phyloP scores from a whole-genome alignment of 176 grass and related monocot species.

The Musa beccarii region DNA sequence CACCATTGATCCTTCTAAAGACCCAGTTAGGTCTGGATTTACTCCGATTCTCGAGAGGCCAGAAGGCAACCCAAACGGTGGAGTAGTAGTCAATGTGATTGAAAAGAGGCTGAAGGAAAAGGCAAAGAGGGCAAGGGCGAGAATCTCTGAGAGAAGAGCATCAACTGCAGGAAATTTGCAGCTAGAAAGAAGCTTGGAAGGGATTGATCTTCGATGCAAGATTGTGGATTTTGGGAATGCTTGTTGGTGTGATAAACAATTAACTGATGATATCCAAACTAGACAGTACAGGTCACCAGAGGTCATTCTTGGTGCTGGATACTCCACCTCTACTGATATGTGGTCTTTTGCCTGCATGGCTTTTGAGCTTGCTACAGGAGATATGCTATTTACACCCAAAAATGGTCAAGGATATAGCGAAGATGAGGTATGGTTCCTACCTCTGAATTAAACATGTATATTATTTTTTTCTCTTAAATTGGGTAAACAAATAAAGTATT shows the following conservation, averaged over 20 bases:
- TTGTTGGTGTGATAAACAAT: slow-evolving; percentile 86
- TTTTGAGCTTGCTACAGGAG: slow-evolving; percentile 91
- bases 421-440: slow-evolving; percentile 71
- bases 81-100: slow-evolving; percentile 45
- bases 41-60: slow-evolving; percentile 75
- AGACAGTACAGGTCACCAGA: slow-evolving; percentile 88
- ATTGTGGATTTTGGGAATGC: slow-evolving; percentile 98
- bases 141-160: slow-evolving; percentile 80
- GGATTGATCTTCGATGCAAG: slow-evolving; percentile 87
- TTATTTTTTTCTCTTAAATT: not conserved
- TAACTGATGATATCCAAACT: slow-evolving; percentile 90
- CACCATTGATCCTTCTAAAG: slow-evolving; percentile 83
- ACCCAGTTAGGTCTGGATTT: slow-evolving; percentile 65
- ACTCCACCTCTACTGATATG: slow-evolving; percentile 74
- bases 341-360: slow-evolving; percentile 93
- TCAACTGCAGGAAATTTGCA: slow-evolving; percentile 33
- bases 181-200: slow-evolving; percentile 68
- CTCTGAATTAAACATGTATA: not conserved
- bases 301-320: slow-evolving; percentile 68
- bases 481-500: not conserved
- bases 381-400: slow-evolving; percentile 89
- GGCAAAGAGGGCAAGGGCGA: slow-evolving; percentile 74
- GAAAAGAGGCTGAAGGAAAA: slow-evolving; percentile 86
- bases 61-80: slow-evolving; percentile 60
- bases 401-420: slow-evolving; percentile 84